A percentile compares a stretch with the other conserved stretches of the same genome.
Conservation (phyloP, 441 rosid species). For the Adansonia rubrostipa region DNA sequence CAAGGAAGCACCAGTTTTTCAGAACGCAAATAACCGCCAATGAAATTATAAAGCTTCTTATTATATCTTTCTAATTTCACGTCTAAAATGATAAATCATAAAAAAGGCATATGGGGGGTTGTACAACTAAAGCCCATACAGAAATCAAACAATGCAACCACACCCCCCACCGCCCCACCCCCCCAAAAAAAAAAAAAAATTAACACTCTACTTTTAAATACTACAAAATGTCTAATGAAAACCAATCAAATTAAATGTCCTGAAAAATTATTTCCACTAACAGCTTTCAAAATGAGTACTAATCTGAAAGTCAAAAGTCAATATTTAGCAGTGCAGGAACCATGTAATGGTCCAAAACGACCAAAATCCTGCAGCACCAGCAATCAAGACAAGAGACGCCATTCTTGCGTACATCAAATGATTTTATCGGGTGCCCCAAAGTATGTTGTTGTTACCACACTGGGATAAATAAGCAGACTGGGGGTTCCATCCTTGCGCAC, state of each 20-base stretch:
- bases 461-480: slow-evolving; percentile 17
- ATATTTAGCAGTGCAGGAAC: slow-evolving; percentile 4
- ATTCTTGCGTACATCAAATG: slow-evolving; percentile 36
- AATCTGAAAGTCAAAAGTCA: slow-evolving; percentile 22
- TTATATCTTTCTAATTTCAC: too few relatives aligned
- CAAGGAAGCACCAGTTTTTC: too few relatives aligned
- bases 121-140: too few relatives aligned
- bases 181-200: neutral
- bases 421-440: slow-evolving; percentile 9
- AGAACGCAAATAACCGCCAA: too few relatives aligned
- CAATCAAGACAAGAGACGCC: slow-evolving; percentile 25
- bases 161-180: neutral
- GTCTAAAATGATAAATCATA: too few relatives aligned
- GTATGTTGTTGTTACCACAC: slow-evolving; percentile 20
- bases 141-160: neutral
- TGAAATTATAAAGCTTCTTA: too few relatives aligned
- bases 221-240: slow-evolving; percentile 35
- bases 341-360: slow-evolving; percentile 18
- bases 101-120: too few relatives aligned
- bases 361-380: slow-evolving; percentile 35
- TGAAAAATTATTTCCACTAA: slow-evolving; percentile 36
- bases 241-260: slow-evolving; percentile 30
- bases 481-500: neutral
- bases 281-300: slow-evolving; percentile 30
- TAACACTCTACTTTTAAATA: slow-evolving; percentile 23